These are phyloP conservation scores for Leersia perrieri DNA, from an alignment of 176 grass and related monocot genomes.

Conservation along the genomic window DNA sequence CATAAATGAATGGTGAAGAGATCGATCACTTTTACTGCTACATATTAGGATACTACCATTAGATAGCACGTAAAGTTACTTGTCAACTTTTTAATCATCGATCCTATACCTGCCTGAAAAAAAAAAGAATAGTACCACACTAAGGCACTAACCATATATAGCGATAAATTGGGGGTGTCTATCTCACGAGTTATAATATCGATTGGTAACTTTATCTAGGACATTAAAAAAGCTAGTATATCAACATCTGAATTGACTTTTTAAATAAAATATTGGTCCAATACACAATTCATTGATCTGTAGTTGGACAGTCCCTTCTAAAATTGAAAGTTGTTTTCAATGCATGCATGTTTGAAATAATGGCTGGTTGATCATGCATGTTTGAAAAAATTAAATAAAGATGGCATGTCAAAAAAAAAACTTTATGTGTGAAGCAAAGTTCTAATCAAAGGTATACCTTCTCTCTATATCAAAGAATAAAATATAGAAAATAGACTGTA, in stretches of 20 bases:
- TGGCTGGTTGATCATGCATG: too few species aligned
- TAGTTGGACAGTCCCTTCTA: not conserved
- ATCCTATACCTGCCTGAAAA: too few species aligned
- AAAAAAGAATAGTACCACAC: too few species aligned
- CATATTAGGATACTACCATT: too few species aligned
- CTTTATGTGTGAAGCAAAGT: not conserved
- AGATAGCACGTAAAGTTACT: too few species aligned
- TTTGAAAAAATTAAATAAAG: not conserved
- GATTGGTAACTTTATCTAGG: not conserved
- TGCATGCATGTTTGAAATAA: not conserved
- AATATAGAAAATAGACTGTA: not conserved
- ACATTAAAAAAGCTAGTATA: not conserved
- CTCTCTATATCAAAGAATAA: not conserved
- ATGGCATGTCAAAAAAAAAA: not conserved
- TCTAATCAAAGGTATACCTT: not conserved
- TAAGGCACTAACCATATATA: not conserved
- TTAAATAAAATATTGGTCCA: not conserved
- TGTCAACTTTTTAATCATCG: too few species aligned
- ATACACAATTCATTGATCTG: not conserved
- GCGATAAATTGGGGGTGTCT: too few species aligned
- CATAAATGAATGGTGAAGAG: too few species aligned
- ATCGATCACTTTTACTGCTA: too few species aligned
- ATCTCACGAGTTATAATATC: not conserved
- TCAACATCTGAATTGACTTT: not conserved
- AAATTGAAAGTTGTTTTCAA: not conserved